phyloP scores from a whole-genome alignment of 306 rosid species.

The Pachyrhizus erosus region DNA sequence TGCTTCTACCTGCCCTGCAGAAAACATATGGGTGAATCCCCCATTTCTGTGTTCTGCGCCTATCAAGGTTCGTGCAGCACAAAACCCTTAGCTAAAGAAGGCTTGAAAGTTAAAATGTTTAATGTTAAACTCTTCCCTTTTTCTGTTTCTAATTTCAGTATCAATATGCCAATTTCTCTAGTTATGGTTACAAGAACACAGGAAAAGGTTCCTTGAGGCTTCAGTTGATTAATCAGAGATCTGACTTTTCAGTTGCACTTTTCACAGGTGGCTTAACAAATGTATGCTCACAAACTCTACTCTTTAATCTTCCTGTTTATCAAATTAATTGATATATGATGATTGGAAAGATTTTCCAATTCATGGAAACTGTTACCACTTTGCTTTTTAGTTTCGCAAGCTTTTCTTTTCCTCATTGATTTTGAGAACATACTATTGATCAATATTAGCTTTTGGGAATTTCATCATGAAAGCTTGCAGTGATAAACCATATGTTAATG shows the following conservation, averaged over 20 bases:
- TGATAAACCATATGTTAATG: not conserved
- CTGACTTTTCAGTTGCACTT: slow-evolving; percentile 80
- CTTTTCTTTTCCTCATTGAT: not conserved
- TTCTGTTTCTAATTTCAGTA: slow-evolving; percentile 60
- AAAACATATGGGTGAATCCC: slow-evolving; percentile 47
- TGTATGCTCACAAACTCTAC: slow-evolving; percentile 49
- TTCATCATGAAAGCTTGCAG: slow-evolving; percentile 11
- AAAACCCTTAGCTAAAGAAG: slow-evolving; percentile 19
- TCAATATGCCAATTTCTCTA: slow-evolving; percentile 85
- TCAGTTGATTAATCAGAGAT: slow-evolving; percentile 93
- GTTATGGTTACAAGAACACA: slow-evolving; percentile 54
- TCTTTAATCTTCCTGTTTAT: not conserved
- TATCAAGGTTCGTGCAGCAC: slow-evolving; percentile 65
- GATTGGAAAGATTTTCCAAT: not conserved
- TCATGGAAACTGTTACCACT: not conserved
- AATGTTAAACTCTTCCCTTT: not conserved
- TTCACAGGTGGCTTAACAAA: slow-evolving; percentile 82
- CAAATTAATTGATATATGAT: not conserved
- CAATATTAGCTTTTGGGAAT: slow-evolving; percentile 2
- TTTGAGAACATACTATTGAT: slow-evolving; percentile 15
- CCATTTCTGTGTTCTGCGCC: slow-evolving; percentile 88
- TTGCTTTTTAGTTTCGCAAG: slow-evolving; percentile 17
- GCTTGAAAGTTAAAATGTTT: slow-evolving; percentile 10
- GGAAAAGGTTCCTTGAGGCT: slow-evolving; percentile 81
- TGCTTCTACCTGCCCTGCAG: slow-evolving; percentile 74